Evolutionary conservation across 176 grass and related monocot genomes (phyloP), one percentile per base, ranked within the genome.

Genomic region (Phyllostachys edulis): DNA sequence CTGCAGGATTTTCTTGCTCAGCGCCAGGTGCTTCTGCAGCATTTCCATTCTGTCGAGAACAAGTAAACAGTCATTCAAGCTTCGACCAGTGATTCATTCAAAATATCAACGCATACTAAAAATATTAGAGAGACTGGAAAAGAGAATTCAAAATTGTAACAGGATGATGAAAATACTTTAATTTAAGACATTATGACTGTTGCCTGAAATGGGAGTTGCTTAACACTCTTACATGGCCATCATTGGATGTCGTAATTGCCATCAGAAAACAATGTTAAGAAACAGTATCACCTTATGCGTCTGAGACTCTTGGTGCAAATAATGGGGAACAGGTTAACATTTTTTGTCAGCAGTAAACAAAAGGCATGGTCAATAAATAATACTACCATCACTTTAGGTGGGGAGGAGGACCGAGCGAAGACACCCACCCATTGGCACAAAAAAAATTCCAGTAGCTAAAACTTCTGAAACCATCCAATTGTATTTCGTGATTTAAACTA

Each of bases 1-100:
- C 26, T 64, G 69, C 59, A 41, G 85, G 55, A 57, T 57, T 82
- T 69, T 90, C 79, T 78, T 71, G 82, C 60, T 76, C 82, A 0
- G 68, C 41, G 10, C 59, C 27, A n/a, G 85, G 32, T 42, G 36
- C 68, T 46, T 42, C 26, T 27, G 84, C 67, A 63, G 16, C 23
- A 70, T 16, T 69, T 88, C 71, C 88, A 84, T 88, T 90, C 88
- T 90, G 82, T 49, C 40, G 70, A 41, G 20, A 57, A 67, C 41
- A 40, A 75, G 47, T 24, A 38, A 66, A 68, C 3, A 49, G 51
- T 36, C 20, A 24, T 75, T 18, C 6, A 51, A 74, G 11, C 15
- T 75, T 85, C 40, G 67, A 73, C 15, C 29, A 67, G 57, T 64
- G 23, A 55, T 66, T 73, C 68, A 37, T 84, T 78, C 57, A 21